Evolutionary conservation across 2,329 filamentous ascomycete species (phyloP).

Genomic region (Basipetospora chlamydospora): DNA sequence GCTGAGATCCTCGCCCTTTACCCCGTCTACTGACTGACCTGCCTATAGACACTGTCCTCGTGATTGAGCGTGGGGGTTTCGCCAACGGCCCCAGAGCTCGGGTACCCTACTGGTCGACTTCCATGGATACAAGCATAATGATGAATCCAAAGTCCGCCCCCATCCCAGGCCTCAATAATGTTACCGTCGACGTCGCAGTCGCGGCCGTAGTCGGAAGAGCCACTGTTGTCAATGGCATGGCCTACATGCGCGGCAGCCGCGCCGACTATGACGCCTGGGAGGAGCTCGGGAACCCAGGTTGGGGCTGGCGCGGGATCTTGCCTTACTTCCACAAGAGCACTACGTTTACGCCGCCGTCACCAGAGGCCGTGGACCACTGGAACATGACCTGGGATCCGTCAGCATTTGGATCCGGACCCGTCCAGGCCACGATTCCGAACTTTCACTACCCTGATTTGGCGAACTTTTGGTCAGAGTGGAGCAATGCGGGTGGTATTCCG

Average conservation of each 20-base stretch:
- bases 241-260: slow-evolving; percentile 27
- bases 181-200: slow-evolving; percentile 19
- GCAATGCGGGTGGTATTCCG: not conserved
- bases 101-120: slow-evolving; percentile 19
- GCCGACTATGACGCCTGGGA: slow-evolving; percentile 24
- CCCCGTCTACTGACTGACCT: too few species aligned
- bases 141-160: slow-evolving; percentile 14
- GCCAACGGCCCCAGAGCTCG: slow-evolving; percentile 17
- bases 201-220: slow-evolving; percentile 25
- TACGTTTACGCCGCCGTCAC: slow-evolving; percentile 11
- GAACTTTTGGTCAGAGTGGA: not conserved
- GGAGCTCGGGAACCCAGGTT: slow-evolving; percentile 20
- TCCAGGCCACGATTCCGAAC: not conserved
- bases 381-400: not conserved
- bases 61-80: slow-evolving; percentile 23
- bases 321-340: slow-evolving; percentile 15
- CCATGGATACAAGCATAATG: slow-evolving; percentile 12
- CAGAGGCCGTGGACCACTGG: not conserved
- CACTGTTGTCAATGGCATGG: slow-evolving; percentile 28
- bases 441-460: not conserved
- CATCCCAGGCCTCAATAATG: slow-evolving; percentile 21
- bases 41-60: slow-evolving; percentile 16
- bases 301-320: slow-evolving; percentile 22
- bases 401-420: not conserved
- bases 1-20: too few species aligned